A percentile compares a stretch with the other conserved stretches of the same genome.
These are phyloP conservation scores for Lachancea fermentati DNA, from an alignment of 805 yeast species.

Conservation along the genomic window DNA sequence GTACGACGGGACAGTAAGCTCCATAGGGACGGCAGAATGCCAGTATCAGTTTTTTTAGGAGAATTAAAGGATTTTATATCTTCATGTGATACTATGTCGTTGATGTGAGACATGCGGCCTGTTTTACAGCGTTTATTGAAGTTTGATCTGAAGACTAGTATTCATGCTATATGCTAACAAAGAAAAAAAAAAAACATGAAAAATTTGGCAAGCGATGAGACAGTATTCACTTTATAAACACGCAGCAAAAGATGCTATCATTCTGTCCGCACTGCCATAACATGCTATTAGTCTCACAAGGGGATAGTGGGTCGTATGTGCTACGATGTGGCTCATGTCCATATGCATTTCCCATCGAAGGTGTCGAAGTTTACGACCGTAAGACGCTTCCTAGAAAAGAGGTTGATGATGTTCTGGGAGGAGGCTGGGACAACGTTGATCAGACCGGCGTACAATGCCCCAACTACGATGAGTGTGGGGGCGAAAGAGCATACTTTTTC, in stretches of 20 bases:
- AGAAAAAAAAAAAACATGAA: neutral
- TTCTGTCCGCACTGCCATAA: slow-evolving; percentile 94
- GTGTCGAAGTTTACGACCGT: slow-evolving; percentile 79
- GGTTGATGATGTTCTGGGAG: slow-evolving; percentile 95
- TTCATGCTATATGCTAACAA: neutral
- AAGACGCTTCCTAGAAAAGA: slow-evolving; percentile 78
- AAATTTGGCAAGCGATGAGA: neutral
- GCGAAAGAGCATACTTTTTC: slow-evolving; percentile 90
- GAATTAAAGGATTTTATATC: slow-evolving; percentile 1
- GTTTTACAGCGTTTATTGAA: no score
- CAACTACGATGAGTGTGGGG: slow-evolving; percentile 68
- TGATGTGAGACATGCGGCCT: slow-evolving; percentile 1
- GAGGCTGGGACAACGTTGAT: slow-evolving; percentile 98
- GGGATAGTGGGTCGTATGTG: slow-evolving; percentile 53
- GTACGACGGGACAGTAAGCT: slow-evolving; percentile 4
- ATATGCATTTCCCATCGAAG: slow-evolving; percentile 83
- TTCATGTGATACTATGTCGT: slow-evolving; percentile 6
- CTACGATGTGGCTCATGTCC: slow-evolving; percentile 94
- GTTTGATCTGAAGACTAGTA: no score
- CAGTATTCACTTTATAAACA: neutral
- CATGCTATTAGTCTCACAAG: slow-evolving; percentile 69
- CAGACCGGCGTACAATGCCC: slow-evolving; percentile 95
- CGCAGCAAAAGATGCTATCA: slow-evolving; percentile 63
- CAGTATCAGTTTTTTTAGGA: neutral
- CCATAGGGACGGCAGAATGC: slow-evolving; percentile 4